Evolutionary conservation across 139 green algal genomes (phyloP), one percentile per base, ranked within the genome.

Genomic region (Monoraphidium neglectum): DNA sequence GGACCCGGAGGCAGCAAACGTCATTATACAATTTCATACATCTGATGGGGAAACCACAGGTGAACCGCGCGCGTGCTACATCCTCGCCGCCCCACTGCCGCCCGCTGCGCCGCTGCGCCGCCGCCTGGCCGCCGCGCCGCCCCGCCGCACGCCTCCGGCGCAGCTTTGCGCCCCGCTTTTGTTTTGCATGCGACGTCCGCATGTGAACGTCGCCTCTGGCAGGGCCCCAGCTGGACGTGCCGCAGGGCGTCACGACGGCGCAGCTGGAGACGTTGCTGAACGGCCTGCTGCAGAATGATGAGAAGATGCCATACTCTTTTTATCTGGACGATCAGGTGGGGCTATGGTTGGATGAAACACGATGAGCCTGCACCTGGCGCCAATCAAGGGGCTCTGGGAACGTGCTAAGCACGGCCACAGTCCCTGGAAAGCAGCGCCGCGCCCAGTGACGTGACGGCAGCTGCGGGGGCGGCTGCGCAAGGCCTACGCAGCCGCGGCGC

Each of bases 221-320:
- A 93, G 96, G 94, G 0, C 89, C 95, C 0, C 87, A 97, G 84
- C 86, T 99, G 32, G 95, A 99, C 77, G 75, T 99, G 38, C 94
- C 95, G 0, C 84, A 92, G 1, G 80, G 86, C 30, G 90, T 92
- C 3, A 97, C 93, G 10, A 83, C 91, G 0, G 51, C 69, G 47
- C 93, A 99, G 87, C 88, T 99, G 77, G 86, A 98, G 70, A 82
- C 85, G 47, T 78, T 99, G 46, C 81, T 99, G 2, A 98, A 98
- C 75, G 80, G 84, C 0, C 77, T 99, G 51, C 83, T 98, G 10
- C 68, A 85, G 2, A 86, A 95, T 36, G 92, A 96, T 65, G 94
- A 98, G 60, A 89, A 87, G 62, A 75, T 97, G 38, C 95, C 96
- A 4, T 99, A 99, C 80, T 90, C 92, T 3, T 99, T 99, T 64